phyloP scores from a whole-genome alignment of 305 asterid genomes.

The Fraxinus angustifolia region DNA sequence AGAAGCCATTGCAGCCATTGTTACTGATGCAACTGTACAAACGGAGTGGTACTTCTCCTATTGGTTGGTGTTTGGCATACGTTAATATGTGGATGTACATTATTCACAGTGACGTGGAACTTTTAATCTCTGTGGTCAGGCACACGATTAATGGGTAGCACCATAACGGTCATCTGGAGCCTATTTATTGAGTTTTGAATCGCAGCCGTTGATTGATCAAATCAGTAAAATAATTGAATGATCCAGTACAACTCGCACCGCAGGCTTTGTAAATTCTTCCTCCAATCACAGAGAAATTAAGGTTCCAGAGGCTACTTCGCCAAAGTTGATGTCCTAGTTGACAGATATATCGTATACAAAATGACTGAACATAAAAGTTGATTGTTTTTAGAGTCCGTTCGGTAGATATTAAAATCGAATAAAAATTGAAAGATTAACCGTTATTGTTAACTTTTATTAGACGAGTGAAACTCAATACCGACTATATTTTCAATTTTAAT shows the following conservation, averaged over 20 bases:
- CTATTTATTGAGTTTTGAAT: background rate
- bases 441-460: too few species aligned
- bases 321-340: background rate
- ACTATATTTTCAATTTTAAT: too few species aligned
- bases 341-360: background rate
- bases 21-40: constrained; percentile 2
- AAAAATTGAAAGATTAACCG: too few species aligned
- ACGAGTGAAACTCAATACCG: too few species aligned
- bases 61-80: constrained; percentile 20
- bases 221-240: background rate
- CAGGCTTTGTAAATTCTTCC: background rate
- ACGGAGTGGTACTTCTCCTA: constrained; percentile 17
- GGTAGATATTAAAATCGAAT: too few species aligned
- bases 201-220: background rate
- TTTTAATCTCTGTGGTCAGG: background rate
- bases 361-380: background rate
- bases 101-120: background rate
- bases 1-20: constrained; percentile 73
- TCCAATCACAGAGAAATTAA: background rate
- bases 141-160: background rate
- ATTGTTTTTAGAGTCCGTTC: too few species aligned
- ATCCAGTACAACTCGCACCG: background rate
- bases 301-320: background rate
- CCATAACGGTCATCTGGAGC: background rate
- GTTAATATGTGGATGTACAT: constrained; percentile 29